phyloP scores from a whole-genome alignment of 345 rosid genomes.

The Trapa incisa region DNA sequence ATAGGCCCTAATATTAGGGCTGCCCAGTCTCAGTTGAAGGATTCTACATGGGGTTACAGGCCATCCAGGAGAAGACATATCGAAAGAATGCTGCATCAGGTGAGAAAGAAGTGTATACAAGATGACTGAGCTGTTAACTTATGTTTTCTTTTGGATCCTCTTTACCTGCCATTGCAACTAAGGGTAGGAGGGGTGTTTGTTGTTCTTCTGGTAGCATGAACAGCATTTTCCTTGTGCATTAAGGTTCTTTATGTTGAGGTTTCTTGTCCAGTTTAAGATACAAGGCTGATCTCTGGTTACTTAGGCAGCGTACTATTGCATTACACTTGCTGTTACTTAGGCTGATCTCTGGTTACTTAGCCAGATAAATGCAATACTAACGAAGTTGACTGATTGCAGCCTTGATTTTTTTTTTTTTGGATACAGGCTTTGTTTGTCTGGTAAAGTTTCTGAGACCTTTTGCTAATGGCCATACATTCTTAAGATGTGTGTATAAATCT shows the following conservation, averaged over 20 bases:
- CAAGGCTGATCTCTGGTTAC: background rate
- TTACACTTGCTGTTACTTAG: background rate
- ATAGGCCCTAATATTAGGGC: background rate
- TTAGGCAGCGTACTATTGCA: background rate
- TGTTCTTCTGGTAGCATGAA: background rate
- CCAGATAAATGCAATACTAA: background rate
- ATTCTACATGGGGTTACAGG: background rate
- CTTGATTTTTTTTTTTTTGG: background rate
- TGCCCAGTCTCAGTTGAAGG: background rate
- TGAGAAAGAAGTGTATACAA: background rate
- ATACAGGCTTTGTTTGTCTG: no score
- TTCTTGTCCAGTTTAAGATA: background rate
- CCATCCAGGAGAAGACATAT: background rate
- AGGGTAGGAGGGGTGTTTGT: background rate
- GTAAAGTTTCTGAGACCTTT: background rate
- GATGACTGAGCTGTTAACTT: background rate
- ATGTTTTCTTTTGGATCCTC: background rate
- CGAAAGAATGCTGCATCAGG: background rate
- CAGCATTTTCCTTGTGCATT: background rate
- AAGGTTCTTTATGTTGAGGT: background rate
- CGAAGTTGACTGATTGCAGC: background rate
- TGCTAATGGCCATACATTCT: background rate
- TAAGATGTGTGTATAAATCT: background rate
- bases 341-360: background rate
- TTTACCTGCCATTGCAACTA: background rate